These are phyloP conservation scores for Aspergillus niger DNA, from an alignment of 2,329 filamentous ascomycete species.

Conservation along the genomic window DNA sequence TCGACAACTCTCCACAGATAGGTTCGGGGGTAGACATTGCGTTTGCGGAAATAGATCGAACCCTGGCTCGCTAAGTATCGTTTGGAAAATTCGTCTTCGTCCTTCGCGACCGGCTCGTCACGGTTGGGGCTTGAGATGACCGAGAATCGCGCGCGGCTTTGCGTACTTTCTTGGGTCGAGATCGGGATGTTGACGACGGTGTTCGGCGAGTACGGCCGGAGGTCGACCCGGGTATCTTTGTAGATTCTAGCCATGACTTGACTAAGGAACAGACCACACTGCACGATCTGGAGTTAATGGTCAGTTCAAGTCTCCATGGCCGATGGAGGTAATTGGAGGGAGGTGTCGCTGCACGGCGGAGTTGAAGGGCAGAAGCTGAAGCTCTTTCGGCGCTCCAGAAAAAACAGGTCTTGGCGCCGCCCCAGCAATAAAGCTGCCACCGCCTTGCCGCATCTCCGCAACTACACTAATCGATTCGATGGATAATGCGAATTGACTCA, in stretches of 20 bases:
- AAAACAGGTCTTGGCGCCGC: conserved; percentile 43
- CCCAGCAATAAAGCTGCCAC: conserved; percentile 16
- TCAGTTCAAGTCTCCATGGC: conserved; percentile 38
- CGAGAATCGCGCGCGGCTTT: conserved; percentile 49
- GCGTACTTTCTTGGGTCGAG: conserved; percentile 51
- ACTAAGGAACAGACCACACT: conserved; percentile 24
- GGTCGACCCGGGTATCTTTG: conserved; percentile 83
- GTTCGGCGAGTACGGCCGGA: conserved; percentile 70
- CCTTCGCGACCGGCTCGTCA: conserved; percentile 55
- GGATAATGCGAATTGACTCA: not conserved
- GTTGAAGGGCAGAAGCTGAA: conserved; percentile 32
- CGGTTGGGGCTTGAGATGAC: conserved; percentile 47
- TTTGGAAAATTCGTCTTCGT: conserved; percentile 67
- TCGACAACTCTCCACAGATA: conserved; percentile 92
- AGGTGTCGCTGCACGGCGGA: conserved; percentile 18
- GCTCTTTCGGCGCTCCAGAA: conserved; percentile 28
- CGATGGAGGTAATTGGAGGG: conserved; percentile 22
- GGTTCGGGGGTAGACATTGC: conserved; percentile 74
- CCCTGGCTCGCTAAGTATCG: conserved; percentile 75
- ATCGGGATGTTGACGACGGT: conserved; percentile 72
- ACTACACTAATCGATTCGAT: conserved; percentile 1
- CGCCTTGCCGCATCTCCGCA: conserved; percentile 9
- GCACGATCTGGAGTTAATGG: conserved; percentile 21
- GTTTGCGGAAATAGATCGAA: conserved; percentile 80
- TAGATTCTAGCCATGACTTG: conserved; percentile 69